phyloP scores from a whole-genome alignment of 306 rosid genomes.

The Myrica gale region DNA sequence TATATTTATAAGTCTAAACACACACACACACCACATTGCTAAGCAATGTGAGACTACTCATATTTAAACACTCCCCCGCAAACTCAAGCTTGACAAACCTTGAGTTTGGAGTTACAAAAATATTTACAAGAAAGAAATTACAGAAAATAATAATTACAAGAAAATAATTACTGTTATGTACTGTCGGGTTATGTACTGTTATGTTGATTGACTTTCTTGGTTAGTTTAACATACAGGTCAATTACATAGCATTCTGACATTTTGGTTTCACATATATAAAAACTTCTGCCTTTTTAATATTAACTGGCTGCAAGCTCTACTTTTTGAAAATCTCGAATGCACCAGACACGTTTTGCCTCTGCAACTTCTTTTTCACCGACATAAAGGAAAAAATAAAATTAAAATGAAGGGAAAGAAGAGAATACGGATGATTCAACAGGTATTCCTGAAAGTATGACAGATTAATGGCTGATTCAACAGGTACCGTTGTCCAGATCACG shows the following conservation, averaged over 20 bases:
- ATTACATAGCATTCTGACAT: neutral
- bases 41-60: no score
- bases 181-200: constrained; percentile 12
- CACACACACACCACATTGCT: no score
- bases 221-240: neutral
- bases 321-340: neutral
- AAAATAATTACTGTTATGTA: no score
- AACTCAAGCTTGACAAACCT: no score
- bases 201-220: neutral
- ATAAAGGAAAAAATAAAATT: neutral
- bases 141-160: no score
- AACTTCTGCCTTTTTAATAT: neutral
- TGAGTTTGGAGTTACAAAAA: no score
- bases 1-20: no score
- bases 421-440: neutral
- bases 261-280: neutral
- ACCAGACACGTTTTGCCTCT: neutral
- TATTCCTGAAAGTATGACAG: constrained; percentile 26
- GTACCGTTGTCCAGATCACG: constrained; percentile 79
- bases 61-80: no score
- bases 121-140: no score
- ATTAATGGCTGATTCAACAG: constrained; percentile 47
- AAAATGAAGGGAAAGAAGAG: no score
- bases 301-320: neutral
- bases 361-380: neutral